Evolutionary conservation across 2,329 filamentous ascomycete species (phyloP).

Genomic region (Penicillium fuscoglaucum): DNA sequence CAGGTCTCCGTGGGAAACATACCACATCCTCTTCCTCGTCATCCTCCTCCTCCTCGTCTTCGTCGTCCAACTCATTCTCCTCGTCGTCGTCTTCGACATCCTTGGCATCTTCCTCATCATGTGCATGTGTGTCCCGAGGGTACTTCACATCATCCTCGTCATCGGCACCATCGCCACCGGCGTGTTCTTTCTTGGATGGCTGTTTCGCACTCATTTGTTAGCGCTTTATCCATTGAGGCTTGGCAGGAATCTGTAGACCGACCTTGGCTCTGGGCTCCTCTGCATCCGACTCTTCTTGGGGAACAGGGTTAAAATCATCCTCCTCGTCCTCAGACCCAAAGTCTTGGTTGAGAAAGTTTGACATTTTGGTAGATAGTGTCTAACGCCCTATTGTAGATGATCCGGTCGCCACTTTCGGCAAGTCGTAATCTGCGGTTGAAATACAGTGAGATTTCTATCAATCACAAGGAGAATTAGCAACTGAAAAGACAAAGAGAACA

Average conservation of each 20-base stretch:
- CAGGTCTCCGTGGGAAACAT: constrained; percentile 21
- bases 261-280: constrained; percentile 50
- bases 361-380: constrained; percentile 34
- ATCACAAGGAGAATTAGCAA: not conserved
- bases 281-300: constrained; percentile 71
- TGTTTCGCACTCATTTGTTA: constrained; percentile 26
- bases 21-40: constrained; percentile 57
- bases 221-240: constrained; percentile 18
- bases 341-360: constrained; percentile 52
- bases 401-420: not conserved
- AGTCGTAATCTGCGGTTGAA: not conserved
- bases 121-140: constrained; percentile 38
- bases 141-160: constrained; percentile 43
- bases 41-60: constrained; percentile 47
- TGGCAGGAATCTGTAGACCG: constrained; percentile 9
- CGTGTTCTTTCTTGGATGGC: constrained; percentile 23
- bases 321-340: constrained; percentile 69
- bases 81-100: constrained; percentile 54
- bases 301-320: constrained; percentile 83
- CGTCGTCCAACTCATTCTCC: constrained; percentile 61
- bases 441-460: not conserved
- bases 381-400: not conserved
- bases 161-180: constrained; percentile 48
- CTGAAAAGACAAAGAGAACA: not conserved
- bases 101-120: constrained; percentile 43